Base-by-base conservation (phyloP, 2,329 filamentous ascomycete genomes). In the Calycina herbarum region DNA sequence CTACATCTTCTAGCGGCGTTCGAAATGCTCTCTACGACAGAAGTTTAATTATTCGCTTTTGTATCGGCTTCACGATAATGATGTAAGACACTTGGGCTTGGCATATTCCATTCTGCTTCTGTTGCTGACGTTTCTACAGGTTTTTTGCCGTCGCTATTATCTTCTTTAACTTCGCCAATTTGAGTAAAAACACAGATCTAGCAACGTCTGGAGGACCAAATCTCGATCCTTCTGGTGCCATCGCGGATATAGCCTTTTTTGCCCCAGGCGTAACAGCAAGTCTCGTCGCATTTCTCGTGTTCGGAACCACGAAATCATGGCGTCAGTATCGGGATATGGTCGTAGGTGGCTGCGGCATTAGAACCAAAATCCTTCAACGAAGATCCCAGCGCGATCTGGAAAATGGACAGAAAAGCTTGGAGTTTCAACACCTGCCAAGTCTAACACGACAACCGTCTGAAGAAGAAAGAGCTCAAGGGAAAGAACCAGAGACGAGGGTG, bases 11-110 rank as follows among this genome's bases (percentile, higher is more conserved):
- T 13, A 24, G 20, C 45, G 45, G 45, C 45, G 20, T 15, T 51
- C 70, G 70, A 29, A 64, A 70, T 42, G 77, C 74, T 31, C 80
- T 82, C 10, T 83, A 82, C 67, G 80, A 83, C 67, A 76, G 73
- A 51, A 82, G 80, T 75, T 75, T 83, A 5, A 69, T 83, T 5
- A 73, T 78, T 6, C 79, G 81, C 10, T 83, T 83, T 67, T 77
- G 77, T 1, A 76, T 82, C 13, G 80, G 76, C 1, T 82, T 82
- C 64, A 64, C 78, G 2, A 75, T 80, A 11, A 69, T 82, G 54
- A 74, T 69, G 73, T 75, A 67, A 62, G 70, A 68, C 29, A 17
- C 33, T 24, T 40, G 29, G 31, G 11, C 24, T 29, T 29, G 7
- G 8, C 7, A 11, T 5, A 15, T 29, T 42, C 20, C 5, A 48